phyloP scores from a whole-genome alignment of 768 basidiomycete species.

The Trametes elegans region DNA sequence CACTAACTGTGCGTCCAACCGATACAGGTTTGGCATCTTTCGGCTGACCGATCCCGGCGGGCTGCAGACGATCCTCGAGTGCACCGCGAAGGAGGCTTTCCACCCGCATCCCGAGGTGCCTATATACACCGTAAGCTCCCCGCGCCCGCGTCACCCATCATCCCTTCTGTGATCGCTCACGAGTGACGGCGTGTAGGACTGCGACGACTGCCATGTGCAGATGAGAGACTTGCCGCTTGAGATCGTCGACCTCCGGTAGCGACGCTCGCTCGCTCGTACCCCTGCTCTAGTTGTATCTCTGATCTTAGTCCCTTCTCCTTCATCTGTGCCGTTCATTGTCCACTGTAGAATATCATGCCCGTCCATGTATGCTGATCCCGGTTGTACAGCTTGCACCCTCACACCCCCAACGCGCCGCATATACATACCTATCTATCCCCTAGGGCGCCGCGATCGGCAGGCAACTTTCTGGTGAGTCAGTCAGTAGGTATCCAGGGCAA shows the following conservation, averaged over 20 bases:
- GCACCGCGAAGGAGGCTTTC: conserved; percentile 72
- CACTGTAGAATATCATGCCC: too few species aligned
- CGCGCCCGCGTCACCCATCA: neutral
- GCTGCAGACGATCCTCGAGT: conserved; percentile 65
- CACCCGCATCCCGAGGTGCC: conserved; percentile 84
- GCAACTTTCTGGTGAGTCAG: too few species aligned
- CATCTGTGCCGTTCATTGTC: neutral
- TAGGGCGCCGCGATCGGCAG: too few species aligned
- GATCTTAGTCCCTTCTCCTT: neutral
- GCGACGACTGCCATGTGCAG: conserved; percentile 81
- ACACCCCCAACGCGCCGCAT: too few species aligned
- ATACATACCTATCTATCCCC: too few species aligned
- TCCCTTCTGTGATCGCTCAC: neutral
- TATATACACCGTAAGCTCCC: conserved; percentile 75
- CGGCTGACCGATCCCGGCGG: conserved; percentile 88
- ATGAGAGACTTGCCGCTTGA: conserved; percentile 73
- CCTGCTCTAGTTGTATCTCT: neutral
- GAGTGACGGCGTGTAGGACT: conserved; percentile 49
- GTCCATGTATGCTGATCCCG: neutral
- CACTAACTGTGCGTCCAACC: neutral
- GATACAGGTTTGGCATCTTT: conserved; percentile 77
- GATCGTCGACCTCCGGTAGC: conserved; percentile 74
- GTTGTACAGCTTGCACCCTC: neutral
- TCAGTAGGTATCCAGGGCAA: too few species aligned
- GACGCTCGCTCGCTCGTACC: too few species aligned